Percentiles rank a stretch among this genome's conserved stretches.
phyloP scores from a whole-genome alignment of 768 basidiomycete species.

The Mycena kentingensis region DNA sequence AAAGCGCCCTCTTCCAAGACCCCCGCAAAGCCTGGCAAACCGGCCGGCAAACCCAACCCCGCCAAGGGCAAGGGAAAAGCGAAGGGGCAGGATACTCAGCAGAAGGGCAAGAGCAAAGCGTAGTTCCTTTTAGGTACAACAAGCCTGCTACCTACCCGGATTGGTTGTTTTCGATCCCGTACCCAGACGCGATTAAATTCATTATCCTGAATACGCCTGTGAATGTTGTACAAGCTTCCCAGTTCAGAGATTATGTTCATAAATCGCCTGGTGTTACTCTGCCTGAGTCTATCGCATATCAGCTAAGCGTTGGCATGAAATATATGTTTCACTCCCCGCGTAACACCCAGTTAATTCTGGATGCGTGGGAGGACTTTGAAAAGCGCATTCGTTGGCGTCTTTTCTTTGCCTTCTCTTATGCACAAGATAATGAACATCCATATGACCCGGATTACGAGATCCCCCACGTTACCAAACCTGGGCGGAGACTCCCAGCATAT shows the following conservation, averaged over 20 bases:
- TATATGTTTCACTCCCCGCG: conserved; percentile 20
- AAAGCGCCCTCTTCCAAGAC: conserved; percentile 1
- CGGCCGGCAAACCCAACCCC: neutral
- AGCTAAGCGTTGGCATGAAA: conserved; percentile 23
- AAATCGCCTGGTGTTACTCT: conserved; percentile 15
- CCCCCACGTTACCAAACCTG: neutral
- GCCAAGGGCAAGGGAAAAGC: no score
- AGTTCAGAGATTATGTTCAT: conserved; percentile 13
- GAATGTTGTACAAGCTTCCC: conserved; percentile 7
- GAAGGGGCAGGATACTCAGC: no score
- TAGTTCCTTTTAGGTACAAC: conserved; percentile 3
- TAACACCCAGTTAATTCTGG: conserved; percentile 6
- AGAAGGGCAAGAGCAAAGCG: conserved; percentile 7
- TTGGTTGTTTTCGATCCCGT: conserved; percentile 15
- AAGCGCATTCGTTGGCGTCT: conserved; percentile 20
- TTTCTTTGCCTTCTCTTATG: conserved; percentile 5
- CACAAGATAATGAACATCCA: neutral
- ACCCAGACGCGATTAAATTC: conserved; percentile 12
- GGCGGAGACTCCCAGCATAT: conserved; percentile 18
- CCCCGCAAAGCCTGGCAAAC: no score
- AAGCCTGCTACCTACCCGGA: conserved; percentile 18
- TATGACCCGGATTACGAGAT: conserved; percentile 30
- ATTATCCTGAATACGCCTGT: conserved; percentile 19
- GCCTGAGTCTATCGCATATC: conserved; percentile 15
- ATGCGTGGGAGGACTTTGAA: conserved; percentile 24